phyloP scores from a whole-genome alignment of 2,329 filamentous ascomycete genomes.

The Neobulgaria alba region DNA sequence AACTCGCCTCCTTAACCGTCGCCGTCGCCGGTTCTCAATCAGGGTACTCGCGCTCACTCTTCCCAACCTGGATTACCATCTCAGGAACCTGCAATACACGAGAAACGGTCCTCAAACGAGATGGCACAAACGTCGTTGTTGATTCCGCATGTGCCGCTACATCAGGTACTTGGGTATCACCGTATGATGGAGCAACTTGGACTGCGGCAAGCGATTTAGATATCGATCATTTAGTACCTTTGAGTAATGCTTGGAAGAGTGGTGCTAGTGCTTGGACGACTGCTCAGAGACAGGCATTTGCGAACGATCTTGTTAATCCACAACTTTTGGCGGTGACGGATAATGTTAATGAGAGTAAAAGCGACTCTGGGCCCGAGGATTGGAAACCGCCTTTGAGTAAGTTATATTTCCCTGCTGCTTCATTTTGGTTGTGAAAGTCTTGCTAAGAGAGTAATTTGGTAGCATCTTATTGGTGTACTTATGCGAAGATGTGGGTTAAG shows the following conservation, averaged over 20 bases:
- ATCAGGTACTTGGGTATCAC: slow-evolving; percentile 60
- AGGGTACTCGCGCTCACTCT: slow-evolving; percentile 47
- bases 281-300: slow-evolving; percentile 55
- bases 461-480: slow-evolving; percentile 65
- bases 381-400: slow-evolving; percentile 65
- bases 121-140: slow-evolving; percentile 55
- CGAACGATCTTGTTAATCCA: slow-evolving; percentile 68
- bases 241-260: slow-evolving; percentile 76
- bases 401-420: too few species aligned
- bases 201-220: slow-evolving; percentile 61
- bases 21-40: slow-evolving; percentile 43
- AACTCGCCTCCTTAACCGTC: slow-evolving; percentile 52
- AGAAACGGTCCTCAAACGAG: slow-evolving; percentile 65
- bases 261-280: slow-evolving; percentile 68
- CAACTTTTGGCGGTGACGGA: slow-evolving; percentile 76
- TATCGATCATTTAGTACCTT: slow-evolving; percentile 76
- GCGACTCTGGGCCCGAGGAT: slow-evolving; percentile 62
- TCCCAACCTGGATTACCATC: slow-evolving; percentile 39
- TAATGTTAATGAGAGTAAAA: slow-evolving; percentile 63
- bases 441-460: slow-evolving; percentile 6
- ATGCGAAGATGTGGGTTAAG: slow-evolving; percentile 64
- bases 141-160: slow-evolving; percentile 52
- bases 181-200: slow-evolving; percentile 68
- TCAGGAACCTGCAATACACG: slow-evolving; percentile 61
- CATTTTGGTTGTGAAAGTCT: slow-evolving; percentile 1